Evolutionary conservation across 2,329 filamentous ascomycete species (phyloP).

Genomic region (Colletotrichum melonis): DNA sequence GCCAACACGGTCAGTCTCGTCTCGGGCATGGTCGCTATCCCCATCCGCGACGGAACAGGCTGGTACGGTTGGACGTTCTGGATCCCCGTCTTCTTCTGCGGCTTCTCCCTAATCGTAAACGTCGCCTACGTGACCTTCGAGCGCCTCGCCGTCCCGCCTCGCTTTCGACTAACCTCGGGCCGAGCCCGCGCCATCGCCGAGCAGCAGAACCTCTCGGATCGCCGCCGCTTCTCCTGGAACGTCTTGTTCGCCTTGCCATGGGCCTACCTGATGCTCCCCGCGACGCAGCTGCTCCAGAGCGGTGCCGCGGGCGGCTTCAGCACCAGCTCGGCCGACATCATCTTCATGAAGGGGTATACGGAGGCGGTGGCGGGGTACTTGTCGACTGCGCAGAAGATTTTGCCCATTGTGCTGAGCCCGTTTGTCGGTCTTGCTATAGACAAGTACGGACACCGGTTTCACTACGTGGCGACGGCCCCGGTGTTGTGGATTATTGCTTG

Average conservation of each 20-base stretch:
- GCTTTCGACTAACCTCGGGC: constrained; percentile 32
- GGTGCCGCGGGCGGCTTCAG: constrained; percentile 38
- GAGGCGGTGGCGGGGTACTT: constrained; percentile 39
- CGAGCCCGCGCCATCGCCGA: constrained; percentile 32
- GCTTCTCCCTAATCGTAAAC: constrained; percentile 36
- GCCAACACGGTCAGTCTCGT: constrained; percentile 39
- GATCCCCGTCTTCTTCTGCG: constrained; percentile 40
- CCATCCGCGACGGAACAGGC: constrained; percentile 38
- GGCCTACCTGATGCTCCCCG: constrained; percentile 40
- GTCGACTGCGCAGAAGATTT: constrained; percentile 38
- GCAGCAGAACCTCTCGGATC: constrained; percentile 13
- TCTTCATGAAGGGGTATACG: constrained; percentile 40
- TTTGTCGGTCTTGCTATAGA: constrained; percentile 37
- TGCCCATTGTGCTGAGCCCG: constrained; percentile 38
- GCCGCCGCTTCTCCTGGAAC: constrained; percentile 38
- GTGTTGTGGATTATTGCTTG: constrained; percentile 38
- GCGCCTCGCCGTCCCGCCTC: constrained; percentile 27
- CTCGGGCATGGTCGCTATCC: constrained; percentile 39
- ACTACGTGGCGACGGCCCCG: constrained; percentile 39
- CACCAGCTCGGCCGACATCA: constrained; percentile 39
- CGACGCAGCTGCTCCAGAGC: constrained; percentile 39
- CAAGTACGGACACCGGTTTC: constrained; percentile 40
- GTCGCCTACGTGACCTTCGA: constrained; percentile 40
- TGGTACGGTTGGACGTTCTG: constrained; percentile 42
- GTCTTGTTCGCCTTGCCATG: constrained; percentile 36